Evolutionary conservation across 2,329 filamentous ascomycete genomes (phyloP).

Genomic region (Neonectria ditissima): DNA sequence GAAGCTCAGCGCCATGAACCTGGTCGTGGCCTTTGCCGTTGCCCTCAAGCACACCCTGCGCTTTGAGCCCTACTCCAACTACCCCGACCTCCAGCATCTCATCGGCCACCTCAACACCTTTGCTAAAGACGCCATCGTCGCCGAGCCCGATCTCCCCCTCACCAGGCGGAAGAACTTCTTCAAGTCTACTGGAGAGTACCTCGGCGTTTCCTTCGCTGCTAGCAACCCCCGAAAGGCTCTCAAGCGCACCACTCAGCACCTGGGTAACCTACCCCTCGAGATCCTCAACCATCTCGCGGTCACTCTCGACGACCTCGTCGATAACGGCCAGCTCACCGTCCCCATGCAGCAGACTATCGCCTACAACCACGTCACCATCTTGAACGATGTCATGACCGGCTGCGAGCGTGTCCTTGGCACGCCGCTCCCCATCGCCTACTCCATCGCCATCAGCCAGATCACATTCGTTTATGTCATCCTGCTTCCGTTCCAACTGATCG

Average conservation of each 20-base stretch:
- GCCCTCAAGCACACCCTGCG: constrained; percentile 85
- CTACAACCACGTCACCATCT: constrained; percentile 68
- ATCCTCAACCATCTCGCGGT: constrained; percentile 79
- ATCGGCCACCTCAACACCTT: constrained; percentile 81
- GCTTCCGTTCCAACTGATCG: constrained; percentile 83
- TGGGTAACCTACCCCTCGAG: constrained; percentile 87
- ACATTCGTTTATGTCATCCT: constrained; percentile 86
- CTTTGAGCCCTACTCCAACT: constrained; percentile 84
- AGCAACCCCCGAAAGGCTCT: constrained; percentile 83
- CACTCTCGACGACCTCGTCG: constrained; percentile 72
- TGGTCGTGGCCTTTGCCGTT: constrained; percentile 81
- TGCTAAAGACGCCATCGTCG: constrained; percentile 65
- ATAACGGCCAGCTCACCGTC: constrained; percentile 65
- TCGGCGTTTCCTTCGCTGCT: constrained; percentile 80
- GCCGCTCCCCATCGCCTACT: constrained; percentile 84
- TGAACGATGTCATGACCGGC: constrained; percentile 80
- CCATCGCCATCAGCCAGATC: constrained; percentile 86
- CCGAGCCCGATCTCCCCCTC: constrained; percentile 51
- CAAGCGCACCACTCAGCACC: constrained; percentile 77
- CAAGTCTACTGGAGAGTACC: constrained; percentile 76
- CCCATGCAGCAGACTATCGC: constrained; percentile 71
- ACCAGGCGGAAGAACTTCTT: constrained; percentile 62
- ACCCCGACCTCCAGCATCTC: constrained; percentile 77
- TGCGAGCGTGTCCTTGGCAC: constrained; percentile 85
- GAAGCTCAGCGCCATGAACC: constrained; percentile 81